These are phyloP conservation scores for Neospermospora avenae DNA, from an alignment of 2,329 filamentous ascomycete genomes.

Conservation along the genomic window DNA sequence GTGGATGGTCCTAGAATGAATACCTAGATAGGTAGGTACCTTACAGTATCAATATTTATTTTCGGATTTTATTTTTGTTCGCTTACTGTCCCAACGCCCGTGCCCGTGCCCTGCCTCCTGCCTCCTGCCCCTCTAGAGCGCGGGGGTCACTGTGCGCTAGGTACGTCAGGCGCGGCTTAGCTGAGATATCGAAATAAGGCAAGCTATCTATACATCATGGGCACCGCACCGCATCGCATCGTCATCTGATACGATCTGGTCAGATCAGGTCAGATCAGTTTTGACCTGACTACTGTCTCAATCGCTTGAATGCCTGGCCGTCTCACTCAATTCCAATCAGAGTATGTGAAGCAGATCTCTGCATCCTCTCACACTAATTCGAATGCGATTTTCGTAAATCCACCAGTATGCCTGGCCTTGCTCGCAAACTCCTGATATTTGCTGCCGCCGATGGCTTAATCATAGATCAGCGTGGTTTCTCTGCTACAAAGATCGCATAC, in stretches of 20 bases:
- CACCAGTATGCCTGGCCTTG: conserved; percentile 35
- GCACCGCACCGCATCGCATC: neutral
- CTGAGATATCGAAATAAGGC: too few species aligned
- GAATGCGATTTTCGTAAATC: conserved; percentile 16
- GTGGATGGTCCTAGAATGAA: too few species aligned
- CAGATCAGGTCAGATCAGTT: neutral
- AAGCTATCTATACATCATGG: neutral
- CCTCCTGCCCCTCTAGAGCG: too few species aligned
- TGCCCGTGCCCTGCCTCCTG: too few species aligned
- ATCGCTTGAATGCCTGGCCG: too few species aligned
- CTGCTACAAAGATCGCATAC: conserved; percentile 33
- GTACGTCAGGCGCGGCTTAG: too few species aligned
- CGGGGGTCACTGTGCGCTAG: too few species aligned
- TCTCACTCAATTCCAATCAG: neutral
- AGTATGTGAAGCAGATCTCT: neutral
- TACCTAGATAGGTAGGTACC: too few species aligned
- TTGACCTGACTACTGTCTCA: too few species aligned
- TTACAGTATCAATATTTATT: too few species aligned
- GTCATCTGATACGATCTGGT: neutral
- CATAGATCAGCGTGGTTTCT: conserved; percentile 32
- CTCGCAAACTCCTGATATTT: conserved; percentile 35
- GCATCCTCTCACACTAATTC: neutral
- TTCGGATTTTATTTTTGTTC: too few species aligned
- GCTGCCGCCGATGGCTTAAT: conserved; percentile 36
- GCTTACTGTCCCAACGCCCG: too few species aligned